Percentiles rank a stretch among this genome's conserved stretches.
Conservation (phyloP, 2,329 filamentous ascomycete species). For the Paecilomyces niveus region DNA sequence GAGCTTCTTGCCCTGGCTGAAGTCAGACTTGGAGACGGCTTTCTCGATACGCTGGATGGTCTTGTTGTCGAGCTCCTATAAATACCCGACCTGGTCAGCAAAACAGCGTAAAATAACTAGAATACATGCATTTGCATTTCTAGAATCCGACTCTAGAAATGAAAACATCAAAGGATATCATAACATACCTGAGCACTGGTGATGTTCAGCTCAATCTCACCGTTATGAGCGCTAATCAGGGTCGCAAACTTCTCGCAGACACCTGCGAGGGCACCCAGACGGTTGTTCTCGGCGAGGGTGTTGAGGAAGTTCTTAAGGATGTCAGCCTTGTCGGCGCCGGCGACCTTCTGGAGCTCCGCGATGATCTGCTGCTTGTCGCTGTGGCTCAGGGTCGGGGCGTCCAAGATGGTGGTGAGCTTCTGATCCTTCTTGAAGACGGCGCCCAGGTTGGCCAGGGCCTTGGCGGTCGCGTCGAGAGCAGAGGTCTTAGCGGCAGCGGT, state of each 20-base stretch:
- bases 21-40: slow-evolving; percentile 82
- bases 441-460: slow-evolving; percentile 65
- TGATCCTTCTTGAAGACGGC: slow-evolving; percentile 70
- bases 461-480: slow-evolving; percentile 76
- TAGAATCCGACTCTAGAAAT: background rate
- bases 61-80: slow-evolving; percentile 75
- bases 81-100: background rate
- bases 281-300: slow-evolving; percentile 93
- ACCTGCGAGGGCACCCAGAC: slow-evolving; percentile 71
- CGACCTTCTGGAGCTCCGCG: slow-evolving; percentile 77
- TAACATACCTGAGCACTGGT: slow-evolving; percentile 76
- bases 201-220: slow-evolving; percentile 89
- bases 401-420: slow-evolving; percentile 71
- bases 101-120: background rate
- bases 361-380: slow-evolving; percentile 82
- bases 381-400: slow-evolving; percentile 68
- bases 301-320: slow-evolving; percentile 90
- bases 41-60: slow-evolving; percentile 78
- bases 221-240: slow-evolving; percentile 80
- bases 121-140: background rate
- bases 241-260: slow-evolving; percentile 80
- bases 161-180: background rate
- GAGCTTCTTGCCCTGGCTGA: slow-evolving; percentile 90
- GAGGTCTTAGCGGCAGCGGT: slow-evolving; percentile 87
- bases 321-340: slow-evolving; percentile 63